phyloP scores from a whole-genome alignment of 1,139 yeast genomes.

The Candida buenavistaensis region DNA sequence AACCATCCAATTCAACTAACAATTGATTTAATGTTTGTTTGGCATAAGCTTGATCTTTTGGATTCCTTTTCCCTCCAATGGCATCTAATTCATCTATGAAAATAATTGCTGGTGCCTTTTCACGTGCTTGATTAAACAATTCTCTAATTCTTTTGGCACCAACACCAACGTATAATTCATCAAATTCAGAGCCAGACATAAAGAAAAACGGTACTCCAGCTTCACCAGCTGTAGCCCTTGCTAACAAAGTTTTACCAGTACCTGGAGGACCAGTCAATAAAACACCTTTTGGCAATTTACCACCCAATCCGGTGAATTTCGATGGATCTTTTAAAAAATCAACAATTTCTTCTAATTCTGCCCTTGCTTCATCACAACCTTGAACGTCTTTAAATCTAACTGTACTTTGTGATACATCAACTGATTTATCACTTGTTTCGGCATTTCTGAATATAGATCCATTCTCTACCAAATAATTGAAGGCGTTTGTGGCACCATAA shows the following conservation, averaged over 20 bases:
- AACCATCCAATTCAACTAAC: conserved; percentile 94
- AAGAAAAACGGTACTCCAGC: conserved; percentile 98
- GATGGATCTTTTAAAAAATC: conserved; percentile 96
- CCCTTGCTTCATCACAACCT: conserved; percentile 98
- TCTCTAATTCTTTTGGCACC: conserved; percentile 98
- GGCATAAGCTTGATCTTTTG: conserved; percentile 96
- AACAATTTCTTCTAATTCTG: conserved; percentile 94
- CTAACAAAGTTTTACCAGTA: conserved; percentile 96
- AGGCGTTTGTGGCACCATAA: conserved; percentile 73
- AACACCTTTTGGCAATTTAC: conserved; percentile 96
- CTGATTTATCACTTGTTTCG: conserved; percentile 72
- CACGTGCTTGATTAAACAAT: conserved; percentile 87
- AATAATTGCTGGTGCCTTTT: conserved; percentile 94
- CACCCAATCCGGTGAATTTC: conserved; percentile 94
- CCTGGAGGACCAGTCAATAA: conserved; percentile 98
- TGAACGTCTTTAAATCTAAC: conserved; percentile 91
- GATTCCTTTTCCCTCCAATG: conserved; percentile 96
- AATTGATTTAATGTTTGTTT: conserved; percentile 95
- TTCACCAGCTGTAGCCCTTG: conserved; percentile 99
- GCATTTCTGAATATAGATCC: conserved; percentile 80
- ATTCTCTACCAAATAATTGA: conserved; percentile 79
- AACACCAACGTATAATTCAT: conserved; percentile 96
- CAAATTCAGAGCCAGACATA: conserved; percentile 98
- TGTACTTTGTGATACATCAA: conserved; percentile 82
- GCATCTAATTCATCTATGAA: conserved; percentile 92